These are phyloP conservation scores for Tolypocladium tundrense DNA, from an alignment of 2,329 filamentous ascomycete species.

Conservation along the genomic window DNA sequence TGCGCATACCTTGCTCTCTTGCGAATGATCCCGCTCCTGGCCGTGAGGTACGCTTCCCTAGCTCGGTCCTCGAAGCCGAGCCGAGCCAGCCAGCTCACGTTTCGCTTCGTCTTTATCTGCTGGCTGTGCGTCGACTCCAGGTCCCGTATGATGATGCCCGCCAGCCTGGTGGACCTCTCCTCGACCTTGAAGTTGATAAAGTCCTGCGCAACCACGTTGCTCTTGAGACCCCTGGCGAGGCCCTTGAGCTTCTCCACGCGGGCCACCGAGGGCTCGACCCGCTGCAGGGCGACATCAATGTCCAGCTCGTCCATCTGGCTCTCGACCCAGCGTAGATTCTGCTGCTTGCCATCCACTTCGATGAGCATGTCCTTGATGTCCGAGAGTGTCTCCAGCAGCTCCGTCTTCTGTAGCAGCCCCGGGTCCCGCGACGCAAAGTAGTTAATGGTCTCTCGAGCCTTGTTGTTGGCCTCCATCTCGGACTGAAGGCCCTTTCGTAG, in stretches of 20 bases:
- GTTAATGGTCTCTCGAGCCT: slow-evolving; percentile 73
- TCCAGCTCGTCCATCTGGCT: slow-evolving; percentile 91
- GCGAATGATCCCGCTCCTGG: slow-evolving; percentile 67
- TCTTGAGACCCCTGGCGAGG: slow-evolving; percentile 70
- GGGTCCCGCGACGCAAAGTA: slow-evolving; percentile 75
- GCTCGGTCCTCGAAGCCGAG: slow-evolving; percentile 87
- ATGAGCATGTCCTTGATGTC: slow-evolving; percentile 81
- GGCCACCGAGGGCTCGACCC: slow-evolving; percentile 74
- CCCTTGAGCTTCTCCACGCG: slow-evolving; percentile 77
- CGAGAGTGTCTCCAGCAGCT: slow-evolving; percentile 68
- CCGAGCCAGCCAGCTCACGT: slow-evolving; percentile 74
- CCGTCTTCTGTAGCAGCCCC: slow-evolving; percentile 65
- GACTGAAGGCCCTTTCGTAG: slow-evolving; percentile 75
- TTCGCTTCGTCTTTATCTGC: slow-evolving; percentile 64
- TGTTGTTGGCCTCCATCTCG: slow-evolving; percentile 79
- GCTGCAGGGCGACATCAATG: slow-evolving; percentile 86
- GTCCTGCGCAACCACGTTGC: slow-evolving; percentile 78
- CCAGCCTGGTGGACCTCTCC: slow-evolving; percentile 69
- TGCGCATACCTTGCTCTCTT: slow-evolving; percentile 62
- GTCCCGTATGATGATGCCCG: slow-evolving; percentile 64
- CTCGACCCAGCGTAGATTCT: slow-evolving; percentile 93
- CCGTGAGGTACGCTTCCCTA: slow-evolving; percentile 74
- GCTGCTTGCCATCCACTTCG: slow-evolving; percentile 92
- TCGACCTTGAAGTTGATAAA: slow-evolving; percentile 89
- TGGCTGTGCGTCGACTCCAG: slow-evolving; percentile 71